Base-by-base conservation (phyloP, 2,329 filamentous ascomycete genomes). In the Talaromyces marneffei region DNA sequence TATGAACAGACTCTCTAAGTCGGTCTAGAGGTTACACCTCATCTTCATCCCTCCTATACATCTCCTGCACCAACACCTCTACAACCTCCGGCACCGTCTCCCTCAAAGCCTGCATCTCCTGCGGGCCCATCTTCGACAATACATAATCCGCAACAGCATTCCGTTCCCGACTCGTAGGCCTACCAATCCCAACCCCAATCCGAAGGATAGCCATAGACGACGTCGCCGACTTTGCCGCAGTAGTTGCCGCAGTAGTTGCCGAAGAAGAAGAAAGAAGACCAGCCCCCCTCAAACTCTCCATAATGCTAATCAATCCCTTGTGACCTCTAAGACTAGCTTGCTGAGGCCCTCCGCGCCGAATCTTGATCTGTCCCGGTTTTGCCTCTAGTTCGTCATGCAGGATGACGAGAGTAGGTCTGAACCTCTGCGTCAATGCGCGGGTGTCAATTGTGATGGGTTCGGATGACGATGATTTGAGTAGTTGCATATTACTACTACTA, bases 311-410 rank as follows among this genome's bases (percentile, higher is more conserved):
- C 67, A 93, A 72, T 1, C 90, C 90, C 67, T 91, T 91, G 74
- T 93, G 90, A 0, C 90, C 90, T 9, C 83, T 82, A 39, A 85
- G 79, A 69, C 88, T 91, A 25, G 71, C 69, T 59, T 81, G 75
- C 57, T 75, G 69, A 1, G 74, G 68, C 2, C 81, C 79, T 72
- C 88, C 91, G 25, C 81, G 80, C 60, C 83, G 83, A 5, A 90
- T 79, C 54, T 80, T 84, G 14, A 96, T 82, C 37, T 82, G 81
- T 0, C 92, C 92, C 1, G 92, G 70, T 2, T 82, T 78, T 44
- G 84, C 81, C 69, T 97, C 92, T 35, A 97, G 77, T 72, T 97
- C 93, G 72, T 97, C 93, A 73, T 97, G 92, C 20, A 97, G 79
- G 12, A 97, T 78, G 0, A 97, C 85, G 16, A 99, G 75, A 2